Evolutionary conservation across 2,329 filamentous ascomycete genomes (phyloP).

Genomic region (Hymenoscyphus scutula): DNA sequence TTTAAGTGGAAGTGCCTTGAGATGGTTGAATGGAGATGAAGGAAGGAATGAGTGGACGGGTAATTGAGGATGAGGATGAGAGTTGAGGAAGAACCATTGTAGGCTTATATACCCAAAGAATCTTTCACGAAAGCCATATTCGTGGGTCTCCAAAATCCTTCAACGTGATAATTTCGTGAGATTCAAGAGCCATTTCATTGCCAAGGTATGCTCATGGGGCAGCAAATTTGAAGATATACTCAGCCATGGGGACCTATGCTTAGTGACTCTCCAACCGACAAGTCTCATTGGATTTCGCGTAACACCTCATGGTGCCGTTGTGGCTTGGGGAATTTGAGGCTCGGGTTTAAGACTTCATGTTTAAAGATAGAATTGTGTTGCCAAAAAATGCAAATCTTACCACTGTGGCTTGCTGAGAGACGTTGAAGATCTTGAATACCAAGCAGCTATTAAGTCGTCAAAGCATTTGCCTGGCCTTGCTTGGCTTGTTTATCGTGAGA

Average conservation of each 20-base stretch:
- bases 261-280: not conserved
- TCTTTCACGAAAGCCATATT: not conserved
- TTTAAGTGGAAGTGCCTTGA: not conserved
- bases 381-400: not conserved
- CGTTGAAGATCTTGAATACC: not conserved
- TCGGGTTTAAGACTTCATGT: not conserved
- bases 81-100: not conserved
- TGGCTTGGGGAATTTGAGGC: not conserved
- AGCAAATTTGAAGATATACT: slow-evolving; percentile 1
- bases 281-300: not conserved
- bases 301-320: not conserved
- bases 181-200: not conserved
- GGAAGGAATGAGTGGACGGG: not conserved
- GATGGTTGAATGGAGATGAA: not conserved
- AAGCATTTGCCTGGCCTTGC: no score
- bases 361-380: slow-evolving; percentile 1
- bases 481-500: not conserved
- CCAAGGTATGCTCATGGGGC: not conserved
- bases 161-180: not conserved
- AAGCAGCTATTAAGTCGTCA: no score
- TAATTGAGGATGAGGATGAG: not conserved
- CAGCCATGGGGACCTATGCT: not conserved
- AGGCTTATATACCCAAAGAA: not conserved
- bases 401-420: not conserved
- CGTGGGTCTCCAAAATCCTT: not conserved